Conservation (phyloP, 208 protist species). For the Trypanosoma scelopori region DNA sequence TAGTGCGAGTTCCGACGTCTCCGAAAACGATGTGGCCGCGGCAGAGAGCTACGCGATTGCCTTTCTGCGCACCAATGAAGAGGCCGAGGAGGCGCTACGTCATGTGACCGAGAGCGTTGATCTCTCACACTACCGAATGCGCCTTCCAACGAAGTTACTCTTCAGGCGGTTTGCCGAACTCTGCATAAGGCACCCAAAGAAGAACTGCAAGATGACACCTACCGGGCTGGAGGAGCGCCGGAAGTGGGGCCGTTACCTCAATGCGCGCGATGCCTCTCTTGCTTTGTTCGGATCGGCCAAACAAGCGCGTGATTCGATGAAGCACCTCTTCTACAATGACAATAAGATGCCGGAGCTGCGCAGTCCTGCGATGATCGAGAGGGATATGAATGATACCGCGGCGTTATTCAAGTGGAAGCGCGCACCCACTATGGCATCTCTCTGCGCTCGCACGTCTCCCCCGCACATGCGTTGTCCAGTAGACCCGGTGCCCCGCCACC, state of each 20-base stretch:
- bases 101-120: constrained; percentile 42
- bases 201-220: constrained; percentile 75
- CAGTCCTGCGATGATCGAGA: constrained; percentile 53
- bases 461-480: constrained; percentile 58
- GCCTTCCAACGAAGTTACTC: constrained; percentile 49
- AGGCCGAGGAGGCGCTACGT: constrained; percentile 62
- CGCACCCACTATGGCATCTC: constrained; percentile 27
- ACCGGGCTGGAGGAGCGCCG: constrained; percentile 66
- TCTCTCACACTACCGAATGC: constrained; percentile 29
- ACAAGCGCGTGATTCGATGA: constrained; percentile 84
- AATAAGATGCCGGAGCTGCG: constrained; percentile 70
- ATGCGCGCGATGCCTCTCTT: constrained; percentile 85
- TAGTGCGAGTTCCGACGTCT: constrained; percentile 21
- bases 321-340: constrained; percentile 85
- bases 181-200: constrained; percentile 68
- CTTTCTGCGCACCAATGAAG: constrained; percentile 56
- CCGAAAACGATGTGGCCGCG: constrained; percentile 41
- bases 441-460: constrained; percentile 53
- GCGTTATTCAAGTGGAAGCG: constrained; percentile 42
- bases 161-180: constrained; percentile 68
- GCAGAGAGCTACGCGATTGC: constrained; percentile 52
- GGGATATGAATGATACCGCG: constrained; percentile 61
- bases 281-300: constrained; percentile 80
- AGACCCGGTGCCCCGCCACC: constrained; percentile 56
- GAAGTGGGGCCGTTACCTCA: constrained; percentile 80